These are phyloP conservation scores for Lepraria neglecta DNA, from an alignment of 495 filamentous ascomycete species.

Conservation along the genomic window DNA sequence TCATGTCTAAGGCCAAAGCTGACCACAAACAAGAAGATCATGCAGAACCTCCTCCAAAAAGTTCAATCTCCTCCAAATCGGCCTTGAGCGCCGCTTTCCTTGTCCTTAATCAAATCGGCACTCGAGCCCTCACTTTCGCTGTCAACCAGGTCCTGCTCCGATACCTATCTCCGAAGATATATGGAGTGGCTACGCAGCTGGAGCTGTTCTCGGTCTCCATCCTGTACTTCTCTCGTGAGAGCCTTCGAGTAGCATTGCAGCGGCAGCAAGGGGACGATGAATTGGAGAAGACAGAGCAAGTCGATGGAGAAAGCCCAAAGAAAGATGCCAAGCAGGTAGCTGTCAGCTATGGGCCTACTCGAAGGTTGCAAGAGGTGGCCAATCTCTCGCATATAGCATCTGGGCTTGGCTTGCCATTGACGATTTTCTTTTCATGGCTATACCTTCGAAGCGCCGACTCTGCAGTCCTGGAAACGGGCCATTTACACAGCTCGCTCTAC, in stretches of 20 bases:
- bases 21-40: not conserved
- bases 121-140: constrained; percentile 78
- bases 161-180: constrained; percentile 71
- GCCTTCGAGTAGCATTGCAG: constrained; percentile 76
- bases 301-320: not conserved
- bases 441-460: constrained; percentile 56
- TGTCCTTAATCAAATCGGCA: constrained; percentile 77
- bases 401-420: constrained; percentile 58
- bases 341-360: not conserved
- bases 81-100: constrained; percentile 72
- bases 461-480: constrained; percentile 51
- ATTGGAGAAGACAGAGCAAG: constrained; percentile 23
- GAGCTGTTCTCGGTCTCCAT: constrained; percentile 85
- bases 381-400: constrained; percentile 83
- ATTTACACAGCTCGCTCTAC: constrained; percentile 54
- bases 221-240: constrained; percentile 87
- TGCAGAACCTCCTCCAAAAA: not conserved
- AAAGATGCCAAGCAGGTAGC: constrained; percentile 10
- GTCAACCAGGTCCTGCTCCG: constrained; percentile 87
- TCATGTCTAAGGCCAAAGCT: constrained; percentile 3
- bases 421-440: constrained; percentile 51
- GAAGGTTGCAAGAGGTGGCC: constrained; percentile 59
- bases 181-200: constrained; percentile 81
- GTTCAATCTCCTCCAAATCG: constrained; percentile 37
- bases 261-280: constrained; percentile 50